Base-by-base conservation (phyloP, 129 eudicot species). In the Mikania micrantha region DNA sequence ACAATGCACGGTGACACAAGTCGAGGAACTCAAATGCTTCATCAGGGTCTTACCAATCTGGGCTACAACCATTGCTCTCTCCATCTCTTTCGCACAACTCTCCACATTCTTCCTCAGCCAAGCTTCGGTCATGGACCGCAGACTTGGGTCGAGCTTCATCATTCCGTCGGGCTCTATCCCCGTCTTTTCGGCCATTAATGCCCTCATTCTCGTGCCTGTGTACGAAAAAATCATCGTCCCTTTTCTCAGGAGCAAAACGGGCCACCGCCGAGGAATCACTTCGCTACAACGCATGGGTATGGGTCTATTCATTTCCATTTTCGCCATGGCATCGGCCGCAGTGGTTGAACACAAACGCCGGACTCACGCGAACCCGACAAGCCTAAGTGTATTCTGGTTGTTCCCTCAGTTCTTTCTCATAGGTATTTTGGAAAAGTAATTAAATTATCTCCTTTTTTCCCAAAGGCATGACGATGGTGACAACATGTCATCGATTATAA, bases 1-100 rank as follows among this genome's bases (percentile, higher is more conserved):
- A 40, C 61, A 86, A 56, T 86, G 97, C 79, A 90, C 95, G 0
- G 83, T 90, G 4, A 90, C 97, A 27, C 97, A 90, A 79, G 91
- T 90, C 10, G 97, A 90, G 76, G 97, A 90, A 72, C 67, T 86
- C 80, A 90, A 90, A 80, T 84, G 80, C 80, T 86, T 90, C 82
- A 48, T 90, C 1, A 42, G 95, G 40, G 74, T 86, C 61, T 75
- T 90, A 15, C 97, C 97, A 0, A 57, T 90, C 4, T 86, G 97
- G 97, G 97, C 85, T 2, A 80, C 97, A 34, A 90, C 97, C 59
- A 90, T 90, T 2, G 97, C 97, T 2, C 84, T 90, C 54, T 79
- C 97, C 27, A 77, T 90, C 74, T 90, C 97, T 19, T 90, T 86
- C 69, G 81, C 95, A 0, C 97, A 90, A 19, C 77, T 86, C 72